Evolutionary conservation across 139 green algal species (phyloP).

Genomic region (Auxenochlorella pyrenoidosa): DNA sequence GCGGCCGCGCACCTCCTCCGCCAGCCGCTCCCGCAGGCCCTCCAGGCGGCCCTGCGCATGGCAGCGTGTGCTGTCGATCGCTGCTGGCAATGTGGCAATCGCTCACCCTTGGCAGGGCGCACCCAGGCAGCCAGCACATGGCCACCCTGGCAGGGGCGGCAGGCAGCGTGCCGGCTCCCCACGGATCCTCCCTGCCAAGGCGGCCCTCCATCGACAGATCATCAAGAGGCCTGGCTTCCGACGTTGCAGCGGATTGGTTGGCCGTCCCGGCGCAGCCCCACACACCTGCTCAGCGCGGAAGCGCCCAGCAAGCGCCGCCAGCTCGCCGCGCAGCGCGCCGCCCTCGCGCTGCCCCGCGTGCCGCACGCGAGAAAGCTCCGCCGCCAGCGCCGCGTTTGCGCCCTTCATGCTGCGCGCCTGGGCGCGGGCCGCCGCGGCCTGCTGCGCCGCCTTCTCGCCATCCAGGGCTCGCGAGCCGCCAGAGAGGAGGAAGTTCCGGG

Average conservation of each 20-base stretch:
- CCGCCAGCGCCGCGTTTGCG: neutral
- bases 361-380: neutral
- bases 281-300: slow-evolving; percentile 44
- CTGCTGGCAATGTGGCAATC: too few relatives aligned
- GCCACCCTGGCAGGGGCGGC: too few relatives aligned
- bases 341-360: neutral
- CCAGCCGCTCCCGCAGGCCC: slow-evolving; percentile 45
- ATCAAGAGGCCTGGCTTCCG: too few relatives aligned
- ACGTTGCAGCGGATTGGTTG: too few relatives aligned
- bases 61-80: neutral
- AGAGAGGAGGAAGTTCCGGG: slow-evolving; percentile 24
- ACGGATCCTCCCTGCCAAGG: too few relatives aligned
- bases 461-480: slow-evolving; percentile 24
- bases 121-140: too few relatives aligned
- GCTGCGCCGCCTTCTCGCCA: neutral
- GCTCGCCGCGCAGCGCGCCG: neutral
- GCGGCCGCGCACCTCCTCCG: slow-evolving; percentile 17
- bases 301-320: neutral
- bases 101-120: too few relatives aligned
- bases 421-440: neutral
- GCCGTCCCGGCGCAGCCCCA: neutral
- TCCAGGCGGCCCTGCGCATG: slow-evolving; percentile 33
- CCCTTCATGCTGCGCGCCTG: neutral
- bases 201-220: too few relatives aligned
- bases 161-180: too few relatives aligned